These are phyloP conservation scores for Alternaria triticimaculans DNA, from an alignment of 2,329 filamentous ascomycete species.

Conservation along the genomic window DNA sequence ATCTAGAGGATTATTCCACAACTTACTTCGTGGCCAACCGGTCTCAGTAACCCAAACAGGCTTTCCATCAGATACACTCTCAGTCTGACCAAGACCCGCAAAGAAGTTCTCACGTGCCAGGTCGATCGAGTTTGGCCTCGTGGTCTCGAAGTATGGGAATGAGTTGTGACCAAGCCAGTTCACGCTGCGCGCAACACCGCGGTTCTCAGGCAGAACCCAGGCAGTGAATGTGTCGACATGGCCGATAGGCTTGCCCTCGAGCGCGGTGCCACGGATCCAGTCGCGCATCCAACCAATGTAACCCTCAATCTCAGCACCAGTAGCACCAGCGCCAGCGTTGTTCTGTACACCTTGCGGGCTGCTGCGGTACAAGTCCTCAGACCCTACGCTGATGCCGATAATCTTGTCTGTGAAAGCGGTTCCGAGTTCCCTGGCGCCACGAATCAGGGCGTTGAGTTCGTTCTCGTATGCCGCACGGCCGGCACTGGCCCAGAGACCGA, in stretches of 20 bases:
- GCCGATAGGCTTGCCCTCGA: slow-evolving; percentile 68
- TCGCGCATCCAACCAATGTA: slow-evolving; percentile 74
- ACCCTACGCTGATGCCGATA: slow-evolving; percentile 82
- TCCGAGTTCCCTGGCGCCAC: slow-evolving; percentile 73
- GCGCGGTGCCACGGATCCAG: slow-evolving; percentile 67
- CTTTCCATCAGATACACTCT: slow-evolving; percentile 67
- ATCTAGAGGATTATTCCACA: neutral
- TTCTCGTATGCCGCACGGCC: slow-evolving; percentile 68
- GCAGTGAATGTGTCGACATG: slow-evolving; percentile 88
- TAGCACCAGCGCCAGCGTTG: slow-evolving; percentile 66
- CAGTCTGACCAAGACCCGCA: slow-evolving; percentile 66
- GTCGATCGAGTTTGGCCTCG: slow-evolving; percentile 60
- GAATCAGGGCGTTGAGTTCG: slow-evolving; percentile 74
- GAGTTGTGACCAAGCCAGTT: slow-evolving; percentile 86
- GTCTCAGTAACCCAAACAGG: slow-evolving; percentile 86
- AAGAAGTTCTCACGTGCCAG: slow-evolving; percentile 71
- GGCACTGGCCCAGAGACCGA: slow-evolving; percentile 82
- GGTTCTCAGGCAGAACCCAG: slow-evolving; percentile 72
- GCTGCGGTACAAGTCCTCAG: slow-evolving; percentile 70
- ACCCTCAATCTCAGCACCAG: slow-evolving; percentile 65
- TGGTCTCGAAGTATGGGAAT: slow-evolving; percentile 84
- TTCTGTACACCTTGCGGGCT: slow-evolving; percentile 70
- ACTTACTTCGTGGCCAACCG: slow-evolving; percentile 68
- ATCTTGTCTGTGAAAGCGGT: slow-evolving; percentile 68
- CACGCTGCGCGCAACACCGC: slow-evolving; percentile 67